Percentiles rank a stretch among this genome's conserved stretches.
phyloP scores from a whole-genome alignment of 305 asterid genomes.

The Fraxinus dipetala region DNA sequence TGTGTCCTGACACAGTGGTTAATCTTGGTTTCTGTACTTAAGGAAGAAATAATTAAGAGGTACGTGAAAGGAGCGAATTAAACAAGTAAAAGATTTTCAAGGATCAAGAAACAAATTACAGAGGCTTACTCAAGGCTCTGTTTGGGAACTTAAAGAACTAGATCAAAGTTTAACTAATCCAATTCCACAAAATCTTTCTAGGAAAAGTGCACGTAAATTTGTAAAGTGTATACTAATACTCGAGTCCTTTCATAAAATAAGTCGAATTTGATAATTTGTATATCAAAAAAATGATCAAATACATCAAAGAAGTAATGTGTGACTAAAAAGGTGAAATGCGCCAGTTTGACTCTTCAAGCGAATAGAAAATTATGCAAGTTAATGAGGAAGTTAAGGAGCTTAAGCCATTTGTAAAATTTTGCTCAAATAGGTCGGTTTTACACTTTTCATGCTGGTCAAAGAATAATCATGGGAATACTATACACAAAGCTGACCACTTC shows the following conservation, averaged over 20 bases:
- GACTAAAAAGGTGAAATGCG: neutral
- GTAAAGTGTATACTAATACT: neutral
- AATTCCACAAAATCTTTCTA: neutral
- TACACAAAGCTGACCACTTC: constrained; percentile 5
- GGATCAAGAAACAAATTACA: neutral
- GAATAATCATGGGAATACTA: constrained; percentile 4
- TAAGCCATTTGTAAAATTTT: neutral
- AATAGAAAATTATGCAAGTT: constrained; percentile 1
- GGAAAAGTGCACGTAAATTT: neutral
- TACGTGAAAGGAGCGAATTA: neutral
- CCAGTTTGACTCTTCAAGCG: constrained; percentile 4
- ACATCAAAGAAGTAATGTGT: constrained; percentile 9
- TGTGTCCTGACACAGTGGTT: neutral
- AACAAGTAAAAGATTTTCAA: constrained; percentile 6
- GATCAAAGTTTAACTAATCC: neutral
- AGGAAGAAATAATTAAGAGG: neutral
- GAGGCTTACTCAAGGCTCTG: neutral
- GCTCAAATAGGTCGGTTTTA: neutral
- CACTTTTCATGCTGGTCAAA: constrained; percentile 1
- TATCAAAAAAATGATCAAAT: neutral
- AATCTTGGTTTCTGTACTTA: neutral
- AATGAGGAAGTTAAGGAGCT: constrained; percentile 4
- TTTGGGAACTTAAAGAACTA: neutral
- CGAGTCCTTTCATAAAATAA: neutral
- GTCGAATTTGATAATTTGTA: neutral